phyloP scores from a whole-genome alignment of 1,284 basidiomycete species.

The Naganishia albida region DNA sequence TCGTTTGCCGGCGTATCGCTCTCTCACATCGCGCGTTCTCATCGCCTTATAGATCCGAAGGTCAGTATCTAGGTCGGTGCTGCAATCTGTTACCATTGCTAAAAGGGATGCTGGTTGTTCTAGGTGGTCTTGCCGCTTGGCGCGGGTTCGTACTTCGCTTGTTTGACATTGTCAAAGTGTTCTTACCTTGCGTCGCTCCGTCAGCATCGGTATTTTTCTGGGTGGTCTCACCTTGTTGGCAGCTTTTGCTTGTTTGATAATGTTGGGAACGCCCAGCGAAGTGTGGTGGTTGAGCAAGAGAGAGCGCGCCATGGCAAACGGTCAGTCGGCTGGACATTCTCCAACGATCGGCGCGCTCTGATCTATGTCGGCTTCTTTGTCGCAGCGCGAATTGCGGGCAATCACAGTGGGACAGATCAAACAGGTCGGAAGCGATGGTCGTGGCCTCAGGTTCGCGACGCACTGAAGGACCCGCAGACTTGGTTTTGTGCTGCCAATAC shows the following conservation, averaged over 20 bases:
- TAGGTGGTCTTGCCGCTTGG: conserved; percentile 42
- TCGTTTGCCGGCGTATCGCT: neutral
- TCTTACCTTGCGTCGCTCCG: conserved; percentile 15
- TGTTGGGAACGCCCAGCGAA: conserved; percentile 44
- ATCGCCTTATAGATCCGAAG: neutral
- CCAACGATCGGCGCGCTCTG: no score
- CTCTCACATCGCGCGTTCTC: neutral
- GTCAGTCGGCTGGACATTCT: neutral
- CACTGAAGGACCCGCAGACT: conserved; percentile 41
- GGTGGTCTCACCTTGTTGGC: conserved; percentile 43
- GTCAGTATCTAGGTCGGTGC: neutral
- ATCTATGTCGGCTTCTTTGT: neutral
- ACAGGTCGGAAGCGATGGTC: conserved; percentile 41
- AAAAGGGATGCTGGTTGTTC: neutral
- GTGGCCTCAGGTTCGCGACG: conserved; percentile 44
- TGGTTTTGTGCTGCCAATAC: conserved; percentile 45
- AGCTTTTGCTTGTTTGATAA: conserved; percentile 37
- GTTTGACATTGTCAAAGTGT: no score
- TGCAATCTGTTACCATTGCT: neutral
- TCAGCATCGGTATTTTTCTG: conserved; percentile 43
- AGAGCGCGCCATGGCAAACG: conserved; percentile 39
- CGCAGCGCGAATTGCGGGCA: conserved; percentile 43
- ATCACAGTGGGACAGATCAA: conserved; percentile 43
- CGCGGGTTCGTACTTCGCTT: conserved; percentile 24
- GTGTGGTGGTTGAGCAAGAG: conserved; percentile 43